Base-by-base conservation (phyloP, 164 flowering plant genomes). In the Pachysandra terminalis region DNA sequence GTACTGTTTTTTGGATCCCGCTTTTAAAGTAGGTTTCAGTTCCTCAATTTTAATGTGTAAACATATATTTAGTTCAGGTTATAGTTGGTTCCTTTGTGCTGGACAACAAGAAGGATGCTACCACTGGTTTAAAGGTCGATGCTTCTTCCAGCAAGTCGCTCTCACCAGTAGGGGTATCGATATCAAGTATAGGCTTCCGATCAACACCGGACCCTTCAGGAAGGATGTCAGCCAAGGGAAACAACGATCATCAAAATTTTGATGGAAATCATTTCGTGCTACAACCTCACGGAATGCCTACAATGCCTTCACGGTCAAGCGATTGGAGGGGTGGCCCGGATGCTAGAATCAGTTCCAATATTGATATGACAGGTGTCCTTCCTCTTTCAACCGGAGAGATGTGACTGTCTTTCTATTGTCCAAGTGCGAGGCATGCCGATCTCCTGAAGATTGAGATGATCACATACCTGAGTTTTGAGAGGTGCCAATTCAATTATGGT, bases 371-470 rank as follows among this genome's bases (percentile, higher is more conserved):
- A 63, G 84, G 88, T 82, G 71, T 54, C 22, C 26, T 64, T 54
- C 49, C 28, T 45, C 10, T 32, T 21, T 2, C 24, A 32, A 1
- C 3, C 49, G 32, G 10, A 8, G 6, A 45, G 51, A 45, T 32
- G 37, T 32, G 37, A 32, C 3, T 32, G 7, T 32, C 7, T 32
- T n/a, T n/a, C n/a, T n/a, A n/a, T n/a, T n/a, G n/a, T n/a, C n/a
- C n/a, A n/a, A n/a, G n/a, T n/a, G n/a, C 53, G 83, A 70, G 37
- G 74, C 66, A 24, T 78, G 81, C 59, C 81, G 78, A 24, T 85
- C 90, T 63, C 86, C 85, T 9, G 89, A 85, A 72, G 86, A 85
- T 52, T 86, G 89, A 23, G 86, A 82, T 28, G 83, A 84, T 66
- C 82, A 81, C 15, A 79, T 71, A 65, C 26, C 24, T 24, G 4